Conservation (phyloP, 352 stramenopile species). For the Globisporangium paroecandrum region DNA sequence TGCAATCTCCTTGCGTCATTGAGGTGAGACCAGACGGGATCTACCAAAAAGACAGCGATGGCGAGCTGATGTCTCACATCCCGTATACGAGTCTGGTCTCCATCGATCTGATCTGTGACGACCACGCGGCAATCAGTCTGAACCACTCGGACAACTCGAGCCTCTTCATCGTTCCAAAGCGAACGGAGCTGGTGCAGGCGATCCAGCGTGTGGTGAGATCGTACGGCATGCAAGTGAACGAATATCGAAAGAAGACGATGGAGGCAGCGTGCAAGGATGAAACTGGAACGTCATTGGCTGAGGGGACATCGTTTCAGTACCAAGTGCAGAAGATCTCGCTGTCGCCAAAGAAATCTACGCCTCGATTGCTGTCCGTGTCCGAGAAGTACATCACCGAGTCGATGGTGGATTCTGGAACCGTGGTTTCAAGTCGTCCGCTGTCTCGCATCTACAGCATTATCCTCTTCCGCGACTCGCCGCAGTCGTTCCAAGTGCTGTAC, state of each 20-base stretch:
- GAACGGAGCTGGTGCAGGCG: constrained; percentile 63
- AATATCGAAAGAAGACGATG: constrained; percentile 82
- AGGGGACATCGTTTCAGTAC: constrained; percentile 64
- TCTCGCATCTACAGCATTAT: constrained; percentile 67
- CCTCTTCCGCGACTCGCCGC: constrained; percentile 52
- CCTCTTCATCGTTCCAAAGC: constrained; percentile 62
- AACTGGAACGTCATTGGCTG: constrained; percentile 19
- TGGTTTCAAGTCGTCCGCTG: constrained; percentile 73
- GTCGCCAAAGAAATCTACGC: constrained; percentile 31
- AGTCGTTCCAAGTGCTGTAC: constrained; percentile 74
- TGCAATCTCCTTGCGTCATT: constrained; percentile 65
- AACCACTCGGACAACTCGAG: constrained; percentile 85
- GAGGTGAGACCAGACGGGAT: constrained; percentile 72
- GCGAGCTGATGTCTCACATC: constrained; percentile 77
- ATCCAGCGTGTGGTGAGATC: constrained; percentile 72
- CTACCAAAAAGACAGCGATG: constrained; percentile 71
- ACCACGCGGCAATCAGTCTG: constrained; percentile 62
- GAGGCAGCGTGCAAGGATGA: constrained; percentile 53
- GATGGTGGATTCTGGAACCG: constrained; percentile 36
- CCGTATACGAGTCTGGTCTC: constrained; percentile 80
- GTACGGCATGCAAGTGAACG: constrained; percentile 80
- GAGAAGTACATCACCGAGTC: constrained; percentile 73
- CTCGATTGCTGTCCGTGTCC: constrained; percentile 55
- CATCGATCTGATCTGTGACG: constrained; percentile 77
- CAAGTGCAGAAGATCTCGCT: constrained; percentile 59